Evolutionary conservation across 257 asterid genomes (phyloP), one percentile per base, ranked within the genome.

Genomic region (Primulina eburnea): DNA sequence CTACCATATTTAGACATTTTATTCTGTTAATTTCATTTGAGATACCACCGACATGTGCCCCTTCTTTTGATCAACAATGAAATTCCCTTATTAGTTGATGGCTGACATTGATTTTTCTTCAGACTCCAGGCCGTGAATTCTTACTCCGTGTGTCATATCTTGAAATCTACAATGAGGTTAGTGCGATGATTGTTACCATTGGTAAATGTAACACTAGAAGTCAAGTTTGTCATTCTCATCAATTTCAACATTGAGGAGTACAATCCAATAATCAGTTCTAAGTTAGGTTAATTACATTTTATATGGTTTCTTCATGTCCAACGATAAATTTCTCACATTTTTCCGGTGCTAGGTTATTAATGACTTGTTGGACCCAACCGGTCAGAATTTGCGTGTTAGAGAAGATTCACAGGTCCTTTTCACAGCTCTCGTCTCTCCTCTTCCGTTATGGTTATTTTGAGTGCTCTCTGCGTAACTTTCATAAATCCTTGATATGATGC

Each of bases 81-180:
- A 18, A n/a, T 21, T 40, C 6, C 24, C 61, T 60, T 18, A 70
- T 64, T 60, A 69, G 71, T 72, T 43, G 68, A 67, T 76, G 78
- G 61, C 75, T 74, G 56, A 67, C 40, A 28, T 35, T 73, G 65
- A 68, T 81, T 76, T 73, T 73, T 68, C 68, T 75, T 67, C 92
- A 95, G 99, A 95, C 99, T 71, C 98, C 99, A 71, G 99, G 98
- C 32, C 83, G 97, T 21, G 99, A 95, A 82, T 95, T 88, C 82
- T 83, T 95, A 78, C 98, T 95, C 73, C 96, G 99, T 10, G 99
- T 95, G 38, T 95, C 99, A 53, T 95, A 92, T 83, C 89, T 95
- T 73, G 99, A 95, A 82, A 95, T 95, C 73, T 95, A 95, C 82
- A 95, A 95, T 66, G 99, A 95, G 99, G 99, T 94, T 20, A 74